Evolutionary conservation across 805 yeast species (phyloP), one percentile per base, ranked within the genome.

Genomic region (Pichia cephalocereana): DNA sequence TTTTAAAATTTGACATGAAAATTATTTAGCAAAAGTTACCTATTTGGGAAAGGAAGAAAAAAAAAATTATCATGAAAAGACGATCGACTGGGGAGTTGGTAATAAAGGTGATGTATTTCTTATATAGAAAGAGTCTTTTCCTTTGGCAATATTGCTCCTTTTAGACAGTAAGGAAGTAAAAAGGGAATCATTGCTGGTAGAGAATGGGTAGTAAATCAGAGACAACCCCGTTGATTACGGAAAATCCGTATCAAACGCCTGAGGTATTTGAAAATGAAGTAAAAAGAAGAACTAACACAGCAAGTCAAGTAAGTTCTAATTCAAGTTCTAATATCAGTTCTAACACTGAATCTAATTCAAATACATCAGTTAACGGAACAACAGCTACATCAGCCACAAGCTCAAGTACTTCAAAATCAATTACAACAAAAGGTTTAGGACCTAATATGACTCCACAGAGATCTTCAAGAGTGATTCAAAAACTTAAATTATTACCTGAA

Each of bases 391-490:
- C 11, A 11, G 32, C 32, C 4, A 30, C 32, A 30, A 12, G 32
- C 6, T 30, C 32, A 30, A 14, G 32, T 30, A 30, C 32, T 34
- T 14, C 37, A 14, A 34, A 7, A 15, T 34, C 37, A 34, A 34
- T 15, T n/a, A 36, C 40, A 15, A 39, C 66, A 8, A 64, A 64
- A 43, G 63, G 69, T 62, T 52, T 67, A 27, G 71, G 69, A 9
- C 69, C 70, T 2, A 79, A 77, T 50, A 73, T 82, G 45, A 87
- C 84, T 1, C 80, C 88, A 6, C 91, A 85, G 58, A 71, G 95
- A 63, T 76, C 84, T 1, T 80, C 88, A 34, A 73, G 89, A 57
- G 82, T 87, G 0, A 75, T 85, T 0, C 90, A 83, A 59, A 84
- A 83, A 62, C 67, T 85, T 48, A 83, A 83, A 59, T 66, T 85